Evolutionary conservation across 1,139 yeast species (phyloP), one percentile per base, ranked within the genome.

Genomic region (Pichia sp.): DNA sequence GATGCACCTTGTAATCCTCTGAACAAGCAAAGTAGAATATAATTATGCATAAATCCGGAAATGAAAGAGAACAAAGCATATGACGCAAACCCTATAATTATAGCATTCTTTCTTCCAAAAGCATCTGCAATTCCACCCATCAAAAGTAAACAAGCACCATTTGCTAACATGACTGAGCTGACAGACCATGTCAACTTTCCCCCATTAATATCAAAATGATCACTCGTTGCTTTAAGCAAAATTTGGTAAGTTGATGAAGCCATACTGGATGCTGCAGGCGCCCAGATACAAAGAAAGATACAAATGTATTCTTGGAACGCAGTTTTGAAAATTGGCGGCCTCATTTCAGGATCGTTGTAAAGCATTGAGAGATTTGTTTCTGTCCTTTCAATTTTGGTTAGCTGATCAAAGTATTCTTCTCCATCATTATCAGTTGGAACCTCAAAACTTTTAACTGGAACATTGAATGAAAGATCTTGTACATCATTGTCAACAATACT

Each of bases 91-190:
- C 68, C 62, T 4, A 53, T 43, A 5, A 67, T 36, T 14, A 69
- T 52, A 14, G 68, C 57, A 19, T 59, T 56, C 41, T 61, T 62
- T 31, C 74, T 56, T 7, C 74, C 73, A 47, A 69, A 52, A 3
- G 66, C 62, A 51, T 69, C 74, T 1, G 72, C 68, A 22, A 68
- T 46, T 19, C 66, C 67, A n/a, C 72, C 71, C 60, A 64, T 61
- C 12, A 69, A 43, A 23, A 69, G 51, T 30, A 69, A 52, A 36
- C 66, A 60, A 2, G 72, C 54, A 17, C 72, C 74, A 39, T 64
- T 62, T 2, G 70, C 71, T 18, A 69, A 53, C 35, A 60, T 58
- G 25, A 67, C 63, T 15, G 69, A 58, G 10, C 67, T 58, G 11
- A 64, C 58, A 8, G 66, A 56, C 74, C 74, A 69, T 2, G 71